phyloP scores from a whole-genome alignment of 371 early-diverging fungal genomes.

The Lichtheimia corymbifera region DNA sequence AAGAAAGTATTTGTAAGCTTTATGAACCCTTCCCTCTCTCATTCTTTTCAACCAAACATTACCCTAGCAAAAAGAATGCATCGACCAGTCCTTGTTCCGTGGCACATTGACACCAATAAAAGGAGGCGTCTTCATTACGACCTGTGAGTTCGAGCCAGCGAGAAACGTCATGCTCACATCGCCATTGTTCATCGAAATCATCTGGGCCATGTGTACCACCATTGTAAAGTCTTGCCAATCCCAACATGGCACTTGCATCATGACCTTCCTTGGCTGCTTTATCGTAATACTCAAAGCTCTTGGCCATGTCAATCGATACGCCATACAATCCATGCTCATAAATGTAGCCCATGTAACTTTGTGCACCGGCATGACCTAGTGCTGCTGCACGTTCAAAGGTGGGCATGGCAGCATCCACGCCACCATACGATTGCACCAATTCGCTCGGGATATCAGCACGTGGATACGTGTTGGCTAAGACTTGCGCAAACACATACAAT shows the following conservation, averaged over 20 bases:
- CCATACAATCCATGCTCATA: constrained; percentile 28
- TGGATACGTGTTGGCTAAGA: constrained; percentile 22
- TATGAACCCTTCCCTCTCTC: neutral
- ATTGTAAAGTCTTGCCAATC: constrained; percentile 28
- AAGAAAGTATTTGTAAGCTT: neutral
- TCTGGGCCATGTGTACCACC: constrained; percentile 23
- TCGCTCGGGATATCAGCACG: constrained; percentile 21
- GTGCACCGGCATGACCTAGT: constrained; percentile 20
- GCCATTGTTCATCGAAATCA: constrained; percentile 13
- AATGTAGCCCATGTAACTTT: constrained; percentile 22
- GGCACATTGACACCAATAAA: constrained; percentile 47
- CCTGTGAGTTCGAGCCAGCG: constrained; percentile 27
- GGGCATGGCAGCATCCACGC: constrained; percentile 10
- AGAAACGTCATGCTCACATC: constrained; percentile 29
- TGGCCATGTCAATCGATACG: constrained; percentile 17
- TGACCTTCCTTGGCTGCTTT: constrained; percentile 14
- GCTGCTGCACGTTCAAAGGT: constrained; percentile 27
- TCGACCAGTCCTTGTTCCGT: constrained; percentile 34
- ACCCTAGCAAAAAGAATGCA: constrained; percentile 29
- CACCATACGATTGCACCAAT: constrained; percentile 16
- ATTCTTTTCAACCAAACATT: constrained; percentile 25
- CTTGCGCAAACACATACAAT: constrained; percentile 18
- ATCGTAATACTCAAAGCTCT: constrained; percentile 24
- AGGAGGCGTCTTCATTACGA: constrained; percentile 51
- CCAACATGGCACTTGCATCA: constrained; percentile 30